Conservation (phyloP, 805 yeast species). For the Blastobotrys terrestris region DNA sequence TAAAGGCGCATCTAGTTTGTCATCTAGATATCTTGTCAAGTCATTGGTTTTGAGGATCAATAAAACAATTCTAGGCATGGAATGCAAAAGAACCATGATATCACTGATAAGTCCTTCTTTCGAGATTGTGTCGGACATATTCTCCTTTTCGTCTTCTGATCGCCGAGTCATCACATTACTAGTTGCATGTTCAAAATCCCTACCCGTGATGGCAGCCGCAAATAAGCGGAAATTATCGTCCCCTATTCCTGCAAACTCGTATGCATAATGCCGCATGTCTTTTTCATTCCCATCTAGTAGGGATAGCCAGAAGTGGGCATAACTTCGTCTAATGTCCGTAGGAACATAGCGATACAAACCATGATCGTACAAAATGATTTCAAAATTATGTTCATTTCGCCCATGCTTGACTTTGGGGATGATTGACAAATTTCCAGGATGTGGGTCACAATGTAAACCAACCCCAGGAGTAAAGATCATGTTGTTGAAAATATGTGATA, state of each 20-base stretch:
- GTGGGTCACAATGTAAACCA: constrained; percentile 96
- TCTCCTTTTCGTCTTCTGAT: constrained; percentile 53
- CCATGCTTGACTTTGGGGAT: constrained; percentile 29
- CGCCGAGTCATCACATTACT: constrained; percentile 46
- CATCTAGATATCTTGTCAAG: constrained; percentile 83
- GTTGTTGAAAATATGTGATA: constrained; percentile 84
- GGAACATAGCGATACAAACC: constrained; percentile 88
- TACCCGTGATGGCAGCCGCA: constrained; percentile 91
- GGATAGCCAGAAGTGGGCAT: constrained; percentile 91
- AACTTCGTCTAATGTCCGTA: constrained; percentile 65
- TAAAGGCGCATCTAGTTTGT: constrained; percentile 67
- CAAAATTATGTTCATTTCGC: constrained; percentile 64
- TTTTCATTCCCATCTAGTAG: constrained; percentile 63
- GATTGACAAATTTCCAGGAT: constrained; percentile 93
- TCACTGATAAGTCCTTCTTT: constrained; percentile 60
- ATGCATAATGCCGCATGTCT: constrained; percentile 67
- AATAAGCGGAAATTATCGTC: constrained; percentile 78
- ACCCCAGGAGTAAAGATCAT: constrained; percentile 95
- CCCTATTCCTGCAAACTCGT: constrained; percentile 66
- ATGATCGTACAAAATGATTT: constrained; percentile 87
- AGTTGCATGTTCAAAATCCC: constrained; percentile 74
- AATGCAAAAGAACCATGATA: constrained; percentile 70
- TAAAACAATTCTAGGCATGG: constrained; percentile 79
- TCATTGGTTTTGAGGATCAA: constrained; percentile 91
- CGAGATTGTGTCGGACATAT: constrained; percentile 55